Conservation (phyloP, 2,329 filamentous ascomycete genomes). For the Colletotrichum horii region DNA sequence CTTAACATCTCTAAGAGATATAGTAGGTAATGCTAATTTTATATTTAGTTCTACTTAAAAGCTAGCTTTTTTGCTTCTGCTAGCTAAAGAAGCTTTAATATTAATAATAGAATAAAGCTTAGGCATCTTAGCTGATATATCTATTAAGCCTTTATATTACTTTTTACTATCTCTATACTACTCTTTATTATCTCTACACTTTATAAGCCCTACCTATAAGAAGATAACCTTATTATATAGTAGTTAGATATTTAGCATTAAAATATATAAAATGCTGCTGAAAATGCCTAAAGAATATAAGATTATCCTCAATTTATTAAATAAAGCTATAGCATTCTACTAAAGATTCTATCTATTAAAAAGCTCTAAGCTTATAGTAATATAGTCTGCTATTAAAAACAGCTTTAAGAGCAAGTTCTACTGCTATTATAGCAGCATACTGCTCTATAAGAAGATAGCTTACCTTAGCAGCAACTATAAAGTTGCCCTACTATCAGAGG, state of each 20-base stretch:
- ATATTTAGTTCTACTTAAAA: neutral
- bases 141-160: no score
- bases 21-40: neutral
- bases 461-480: neutral
- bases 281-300: neutral
- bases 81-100: neutral
- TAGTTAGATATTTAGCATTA: neutral
- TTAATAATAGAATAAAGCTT: neutral
- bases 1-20: neutral
- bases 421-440: neutral
- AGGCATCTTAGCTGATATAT: neutral
- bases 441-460: neutral
- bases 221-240: neutral
- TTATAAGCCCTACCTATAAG: no score
- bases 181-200: neutral
- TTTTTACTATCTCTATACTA: no score
- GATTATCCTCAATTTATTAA: neutral
- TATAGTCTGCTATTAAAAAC: neutral
- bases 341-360: neutral
- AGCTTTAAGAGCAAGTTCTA: constrained; percentile 1
- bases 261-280: neutral
- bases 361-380: neutral
- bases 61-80: neutral
- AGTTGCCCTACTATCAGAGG: neutral
- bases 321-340: neutral